Evolutionary conservation across 75 land plant species (phyloP).

Genomic region (Cupressus sempervirens): DNA sequence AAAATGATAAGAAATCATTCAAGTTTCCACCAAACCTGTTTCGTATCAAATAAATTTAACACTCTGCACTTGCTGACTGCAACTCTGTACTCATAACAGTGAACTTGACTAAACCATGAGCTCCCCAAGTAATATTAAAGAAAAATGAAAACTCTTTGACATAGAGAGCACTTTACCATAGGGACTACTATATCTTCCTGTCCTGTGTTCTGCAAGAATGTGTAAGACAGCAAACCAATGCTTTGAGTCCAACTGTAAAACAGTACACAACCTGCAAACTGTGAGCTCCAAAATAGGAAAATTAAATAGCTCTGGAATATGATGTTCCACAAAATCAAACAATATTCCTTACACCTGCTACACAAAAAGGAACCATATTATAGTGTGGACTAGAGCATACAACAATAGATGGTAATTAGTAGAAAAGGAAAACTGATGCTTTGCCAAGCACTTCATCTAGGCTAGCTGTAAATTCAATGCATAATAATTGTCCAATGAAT

Average conservation of each 20-base stretch:
- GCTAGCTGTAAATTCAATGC: neutral
- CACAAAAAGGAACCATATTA: neutral
- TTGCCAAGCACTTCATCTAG: neutral
- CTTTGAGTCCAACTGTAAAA: conserved; percentile 60
- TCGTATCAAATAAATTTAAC: neutral
- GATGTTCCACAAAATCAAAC: neutral
- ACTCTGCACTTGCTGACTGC: neutral
- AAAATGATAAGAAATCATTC: neutral
- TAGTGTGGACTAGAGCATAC: neutral
- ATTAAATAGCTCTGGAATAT: neutral
- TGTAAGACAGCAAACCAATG: conserved; percentile 85
- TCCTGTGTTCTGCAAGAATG: conserved; percentile 72
- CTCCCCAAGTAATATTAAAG: neutral
- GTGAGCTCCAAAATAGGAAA: neutral
- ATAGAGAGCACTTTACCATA: conserved; percentile 47
- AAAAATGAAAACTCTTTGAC: neutral
- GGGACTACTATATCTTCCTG: conserved; percentile 93
- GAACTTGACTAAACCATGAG: neutral
- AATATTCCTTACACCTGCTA: neutral
- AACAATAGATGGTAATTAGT: neutral
- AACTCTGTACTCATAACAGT: neutral
- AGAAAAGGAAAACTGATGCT: neutral
- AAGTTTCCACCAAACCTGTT: neutral
- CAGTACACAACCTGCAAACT: neutral
- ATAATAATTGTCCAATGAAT: neutral